Percentiles rank a stretch among this genome's conserved stretches.
These are phyloP conservation scores for Fulvia fulva DNA, from an alignment of 2,329 filamentous ascomycete genomes.

Conservation along the genomic window DNA sequence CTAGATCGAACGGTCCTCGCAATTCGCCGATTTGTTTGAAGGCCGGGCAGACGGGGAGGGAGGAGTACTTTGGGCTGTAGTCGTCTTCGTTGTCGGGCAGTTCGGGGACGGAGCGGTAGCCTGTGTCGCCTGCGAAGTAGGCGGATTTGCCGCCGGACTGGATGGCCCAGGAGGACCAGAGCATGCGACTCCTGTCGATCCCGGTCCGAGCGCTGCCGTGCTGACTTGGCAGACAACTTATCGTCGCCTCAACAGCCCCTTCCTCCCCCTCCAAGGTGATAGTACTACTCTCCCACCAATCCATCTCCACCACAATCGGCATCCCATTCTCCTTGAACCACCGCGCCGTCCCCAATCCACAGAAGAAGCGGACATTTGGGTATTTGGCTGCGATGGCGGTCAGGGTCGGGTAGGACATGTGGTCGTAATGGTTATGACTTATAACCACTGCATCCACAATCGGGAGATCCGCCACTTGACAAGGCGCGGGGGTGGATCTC, in stretches of 20 bases:
- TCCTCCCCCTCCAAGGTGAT: slow-evolving; percentile 52
- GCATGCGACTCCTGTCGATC: slow-evolving; percentile 68
- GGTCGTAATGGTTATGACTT: slow-evolving; percentile 89
- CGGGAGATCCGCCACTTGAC: slow-evolving; percentile 72
- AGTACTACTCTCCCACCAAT: slow-evolving; percentile 89
- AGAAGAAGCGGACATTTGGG: slow-evolving; percentile 81
- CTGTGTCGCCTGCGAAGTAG: slow-evolving; percentile 84
- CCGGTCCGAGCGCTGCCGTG: slow-evolving; percentile 68
- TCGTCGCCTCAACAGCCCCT: slow-evolving; percentile 60
- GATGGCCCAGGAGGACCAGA: slow-evolving; percentile 88
- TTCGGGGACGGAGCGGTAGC: slow-evolving; percentile 73
- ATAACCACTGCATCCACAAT: slow-evolving; percentile 71
- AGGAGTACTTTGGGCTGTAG: slow-evolving; percentile 60
- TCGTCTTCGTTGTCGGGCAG: slow-evolving; percentile 64
- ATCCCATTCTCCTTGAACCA: slow-evolving; percentile 76
- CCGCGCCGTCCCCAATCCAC: slow-evolving; percentile 72
- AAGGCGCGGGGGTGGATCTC: slow-evolving; percentile 74
- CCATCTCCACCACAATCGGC: slow-evolving; percentile 76
- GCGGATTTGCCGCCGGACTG: slow-evolving; percentile 70
- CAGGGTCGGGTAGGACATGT: slow-evolving; percentile 74
- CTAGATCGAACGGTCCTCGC: slow-evolving; percentile 83
- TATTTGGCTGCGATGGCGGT: slow-evolving; percentile 65
- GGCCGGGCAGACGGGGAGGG: slow-evolving; percentile 73
- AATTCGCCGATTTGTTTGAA: slow-evolving; percentile 78
- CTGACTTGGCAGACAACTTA: slow-evolving; percentile 80